A percentile compares a stretch with the other conserved stretches of the same genome.
Evolutionary conservation across 2,329 filamentous ascomycete genomes (phyloP).

Genomic region (Fusarium oligoseptatum): DNA sequence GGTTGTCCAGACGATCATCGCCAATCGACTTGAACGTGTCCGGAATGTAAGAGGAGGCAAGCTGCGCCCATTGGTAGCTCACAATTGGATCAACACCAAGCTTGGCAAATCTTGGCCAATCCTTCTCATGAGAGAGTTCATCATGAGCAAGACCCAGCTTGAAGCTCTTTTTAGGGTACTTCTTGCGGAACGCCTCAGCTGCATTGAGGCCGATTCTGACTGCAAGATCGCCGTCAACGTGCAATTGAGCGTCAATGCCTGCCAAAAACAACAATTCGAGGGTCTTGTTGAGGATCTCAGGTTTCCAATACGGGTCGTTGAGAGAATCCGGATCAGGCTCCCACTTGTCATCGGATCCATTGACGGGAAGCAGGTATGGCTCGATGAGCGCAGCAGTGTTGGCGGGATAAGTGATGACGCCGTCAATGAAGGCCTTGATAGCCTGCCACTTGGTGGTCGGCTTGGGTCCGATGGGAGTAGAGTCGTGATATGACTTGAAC

Average conservation of each 20-base stretch:
- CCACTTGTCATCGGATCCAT: slow-evolving; percentile 36
- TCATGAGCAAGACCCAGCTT: slow-evolving; percentile 45
- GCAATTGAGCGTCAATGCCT: slow-evolving; percentile 42
- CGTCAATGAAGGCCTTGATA: slow-evolving; percentile 46
- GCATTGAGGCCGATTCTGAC: slow-evolving; percentile 43
- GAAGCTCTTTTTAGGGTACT: slow-evolving; percentile 33
- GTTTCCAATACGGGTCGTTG: slow-evolving; percentile 42
- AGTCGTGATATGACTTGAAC: slow-evolving; percentile 28
- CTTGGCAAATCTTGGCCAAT: slow-evolving; percentile 44
- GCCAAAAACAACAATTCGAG: slow-evolving; percentile 40
- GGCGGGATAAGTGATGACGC: slow-evolving; percentile 46
- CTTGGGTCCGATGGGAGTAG: slow-evolving; percentile 21
- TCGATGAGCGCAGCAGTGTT: slow-evolving; percentile 47
- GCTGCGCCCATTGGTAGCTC: slow-evolving; percentile 46
- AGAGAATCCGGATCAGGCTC: slow-evolving; percentile 44
- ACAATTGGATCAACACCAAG: slow-evolving; percentile 45
- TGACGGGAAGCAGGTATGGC: slow-evolving; percentile 41
- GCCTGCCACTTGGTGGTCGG: slow-evolving; percentile 47
- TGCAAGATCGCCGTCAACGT: slow-evolving; percentile 44
- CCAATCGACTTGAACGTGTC: slow-evolving; percentile 41
- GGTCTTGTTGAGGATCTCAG: slow-evolving; percentile 39
- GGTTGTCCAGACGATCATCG: slow-evolving; percentile 34
- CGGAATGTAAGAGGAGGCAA: slow-evolving; percentile 45
- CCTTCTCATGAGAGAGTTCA: slow-evolving; percentile 40
- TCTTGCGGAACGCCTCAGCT: slow-evolving; percentile 40